Evolutionary conservation across 768 basidiomycete species (phyloP).

Genomic region (Mycena olivaceomarginata): DNA sequence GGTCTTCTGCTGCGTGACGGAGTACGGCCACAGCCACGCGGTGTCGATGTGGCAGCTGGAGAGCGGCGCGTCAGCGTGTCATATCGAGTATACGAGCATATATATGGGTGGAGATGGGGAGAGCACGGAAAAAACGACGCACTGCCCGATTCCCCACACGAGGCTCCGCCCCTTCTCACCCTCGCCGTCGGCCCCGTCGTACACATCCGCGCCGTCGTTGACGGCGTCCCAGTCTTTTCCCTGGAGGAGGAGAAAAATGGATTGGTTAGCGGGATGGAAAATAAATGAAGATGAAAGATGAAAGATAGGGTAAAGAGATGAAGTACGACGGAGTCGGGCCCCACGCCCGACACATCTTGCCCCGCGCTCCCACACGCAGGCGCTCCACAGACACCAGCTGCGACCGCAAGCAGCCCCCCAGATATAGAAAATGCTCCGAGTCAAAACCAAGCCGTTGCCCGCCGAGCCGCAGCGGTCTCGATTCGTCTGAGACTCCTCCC

Average conservation of each 20-base stretch:
- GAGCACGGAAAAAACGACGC: neutral
- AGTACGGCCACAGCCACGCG: slow-evolving; percentile 96
- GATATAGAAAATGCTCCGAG: too few species aligned
- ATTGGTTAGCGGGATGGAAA: neutral
- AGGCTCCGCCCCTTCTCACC: slow-evolving; percentile 55
- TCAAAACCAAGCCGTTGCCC: too few species aligned
- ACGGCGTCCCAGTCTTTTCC: slow-evolving; percentile 74
- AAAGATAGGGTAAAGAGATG: too few species aligned
- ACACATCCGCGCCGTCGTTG: slow-evolving; percentile 75
- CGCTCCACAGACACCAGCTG: too few species aligned
- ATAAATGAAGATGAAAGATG: too few species aligned
- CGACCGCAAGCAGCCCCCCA: too few species aligned
- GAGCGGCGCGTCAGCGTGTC: neutral
- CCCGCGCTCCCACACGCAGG: too few species aligned
- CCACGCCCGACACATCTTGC: too few species aligned
- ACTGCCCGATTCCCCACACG: slow-evolving; percentile 88
- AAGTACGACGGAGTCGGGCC: too few species aligned
- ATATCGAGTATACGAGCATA: neutral
- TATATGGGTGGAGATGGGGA: neutral
- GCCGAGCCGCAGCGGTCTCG: too few species aligned
- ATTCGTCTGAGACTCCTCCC: too few species aligned
- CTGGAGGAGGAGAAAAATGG: neutral
- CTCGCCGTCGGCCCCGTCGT: slow-evolving; percentile 76
- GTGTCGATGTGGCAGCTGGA: slow-evolving; percentile 88
- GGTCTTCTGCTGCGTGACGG: slow-evolving; percentile 97